These are phyloP conservation scores for Moesziomyces antarcticus DNA, from an alignment of 1,284 basidiomycete species.

Conservation along the genomic window DNA sequence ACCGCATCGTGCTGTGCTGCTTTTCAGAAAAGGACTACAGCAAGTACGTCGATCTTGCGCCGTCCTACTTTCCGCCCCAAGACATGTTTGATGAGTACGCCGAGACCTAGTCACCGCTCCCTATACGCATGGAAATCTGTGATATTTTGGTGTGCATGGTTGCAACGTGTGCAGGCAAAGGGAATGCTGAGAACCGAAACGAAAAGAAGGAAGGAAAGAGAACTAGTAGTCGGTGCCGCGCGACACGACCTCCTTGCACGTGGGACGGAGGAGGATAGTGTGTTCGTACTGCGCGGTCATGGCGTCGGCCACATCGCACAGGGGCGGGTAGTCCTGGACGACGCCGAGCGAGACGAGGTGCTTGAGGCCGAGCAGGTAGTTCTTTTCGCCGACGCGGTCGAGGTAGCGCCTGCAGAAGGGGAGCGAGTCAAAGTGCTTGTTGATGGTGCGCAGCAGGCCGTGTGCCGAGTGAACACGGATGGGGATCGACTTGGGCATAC, in stretches of 20 bases:
- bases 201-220: background rate
- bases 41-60: constrained; percentile 31
- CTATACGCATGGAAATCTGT: background rate
- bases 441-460: constrained; percentile 85
- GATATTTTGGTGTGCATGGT: background rate
- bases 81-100: constrained; percentile 31
- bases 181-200: background rate
- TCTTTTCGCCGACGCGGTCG: constrained; percentile 84
- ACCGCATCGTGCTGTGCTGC: constrained; percentile 57
- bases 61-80: constrained; percentile 29
- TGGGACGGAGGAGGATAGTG: constrained; percentile 64
- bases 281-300: constrained; percentile 67
- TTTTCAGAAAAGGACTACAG: constrained; percentile 51
- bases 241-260: constrained; percentile 82
- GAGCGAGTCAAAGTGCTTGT: constrained; percentile 91
- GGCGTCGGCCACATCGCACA: constrained; percentile 75
- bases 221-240: constrained; percentile 87
- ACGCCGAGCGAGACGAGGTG: constrained; percentile 88
- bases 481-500: constrained; percentile 75
- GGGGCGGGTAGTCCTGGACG: constrained; percentile 93
- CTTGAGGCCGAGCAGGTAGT: constrained; percentile 88
- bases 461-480: constrained; percentile 80
- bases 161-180: background rate
- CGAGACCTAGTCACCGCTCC: background rate
- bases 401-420: constrained; percentile 96